A percentile compares a stretch with the other conserved stretches of the same genome.
Evolutionary conservation across 176 grass and related monocot genomes (phyloP).

Genomic region (Bolboschoenus planiculmis): DNA sequence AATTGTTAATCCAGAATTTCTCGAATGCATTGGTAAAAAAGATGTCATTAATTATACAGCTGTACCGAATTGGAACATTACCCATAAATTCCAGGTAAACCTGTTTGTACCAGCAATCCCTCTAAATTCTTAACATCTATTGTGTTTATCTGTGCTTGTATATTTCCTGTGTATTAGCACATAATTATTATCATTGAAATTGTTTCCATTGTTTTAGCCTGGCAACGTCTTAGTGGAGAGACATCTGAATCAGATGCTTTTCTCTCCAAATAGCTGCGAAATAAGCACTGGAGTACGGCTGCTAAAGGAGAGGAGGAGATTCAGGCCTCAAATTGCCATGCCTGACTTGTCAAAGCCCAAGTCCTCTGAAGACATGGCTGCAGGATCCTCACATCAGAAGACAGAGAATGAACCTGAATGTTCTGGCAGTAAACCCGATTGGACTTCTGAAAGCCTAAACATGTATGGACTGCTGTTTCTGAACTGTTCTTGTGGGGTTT

Average conservation of each 20-base stretch:
- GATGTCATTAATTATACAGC: background rate
- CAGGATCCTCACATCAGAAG: slow-evolving; percentile 1
- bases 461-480: slow-evolving; percentile 6
- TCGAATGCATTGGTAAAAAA: background rate
- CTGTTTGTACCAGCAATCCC: background rate
- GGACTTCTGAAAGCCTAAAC: slow-evolving; percentile 3
- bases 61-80: background rate
- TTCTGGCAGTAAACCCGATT: background rate
- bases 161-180: background rate
- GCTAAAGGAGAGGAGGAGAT: slow-evolving; percentile 22
- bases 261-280: slow-evolving; percentile 14
- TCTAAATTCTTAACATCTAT: slow-evolving; percentile 1
- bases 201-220: slow-evolving; percentile 6
- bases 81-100: background rate
- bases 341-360: slow-evolving; percentile 11
- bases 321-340: slow-evolving; percentile 20
- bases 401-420: slow-evolving; percentile 6
- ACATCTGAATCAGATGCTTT: slow-evolving; percentile 6
- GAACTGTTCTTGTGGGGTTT: background rate
- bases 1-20: background rate
- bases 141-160: background rate
- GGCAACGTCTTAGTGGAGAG: slow-evolving; percentile 17
- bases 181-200: background rate
- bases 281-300: slow-evolving; percentile 6
- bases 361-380: background rate